Conservation (phyloP, 805 yeast genomes). For the Ogataea philodendri region DNA sequence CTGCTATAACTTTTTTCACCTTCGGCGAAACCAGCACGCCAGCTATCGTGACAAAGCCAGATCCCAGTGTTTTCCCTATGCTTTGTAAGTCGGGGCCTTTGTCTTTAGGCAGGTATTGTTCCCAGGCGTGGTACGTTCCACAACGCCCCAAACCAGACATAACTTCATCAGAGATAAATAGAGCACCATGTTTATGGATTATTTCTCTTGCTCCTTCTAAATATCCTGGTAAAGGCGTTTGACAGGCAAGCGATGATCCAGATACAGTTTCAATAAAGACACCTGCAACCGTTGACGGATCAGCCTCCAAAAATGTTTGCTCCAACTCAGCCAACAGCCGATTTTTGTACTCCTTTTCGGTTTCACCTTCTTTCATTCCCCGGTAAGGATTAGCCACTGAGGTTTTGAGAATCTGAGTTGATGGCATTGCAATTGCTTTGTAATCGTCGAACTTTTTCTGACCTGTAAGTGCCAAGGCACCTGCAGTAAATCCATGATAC, state of each 20-base stretch:
- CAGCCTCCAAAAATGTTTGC: slow-evolving; percentile 37
- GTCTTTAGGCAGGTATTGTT: slow-evolving; percentile 19
- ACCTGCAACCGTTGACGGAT: slow-evolving; percentile 41
- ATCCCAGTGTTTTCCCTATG: slow-evolving; percentile 46
- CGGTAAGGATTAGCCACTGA: slow-evolving; percentile 35
- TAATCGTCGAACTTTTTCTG: slow-evolving; percentile 32
- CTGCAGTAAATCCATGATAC: slow-evolving; percentile 47
- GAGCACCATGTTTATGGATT: slow-evolving; percentile 48
- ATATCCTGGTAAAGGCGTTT: slow-evolving; percentile 43
- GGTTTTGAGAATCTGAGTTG: slow-evolving; percentile 24
- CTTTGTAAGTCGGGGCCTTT: slow-evolving; percentile 45
- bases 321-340: slow-evolving; percentile 39
- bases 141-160: slow-evolving; percentile 55
- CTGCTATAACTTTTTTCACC: slow-evolving; percentile 34
- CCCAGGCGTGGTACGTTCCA: slow-evolving; percentile 44
- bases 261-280: slow-evolving; percentile 44
- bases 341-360: slow-evolving; percentile 37
- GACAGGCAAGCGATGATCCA: slow-evolving; percentile 44
- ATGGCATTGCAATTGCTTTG: slow-evolving; percentile 24
- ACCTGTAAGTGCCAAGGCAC: slow-evolving; percentile 40
- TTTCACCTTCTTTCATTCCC: slow-evolving; percentile 32
- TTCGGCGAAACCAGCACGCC: slow-evolving; percentile 42
- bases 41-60: slow-evolving; percentile 47
- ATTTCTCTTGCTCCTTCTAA: slow-evolving; percentile 42
- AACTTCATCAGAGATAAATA: slow-evolving; percentile 50